A percentile compares a stretch with the other conserved stretches of the same genome.
Conservation (phyloP, 164 flowering plant genomes). For the Umbellularia californica region DNA sequence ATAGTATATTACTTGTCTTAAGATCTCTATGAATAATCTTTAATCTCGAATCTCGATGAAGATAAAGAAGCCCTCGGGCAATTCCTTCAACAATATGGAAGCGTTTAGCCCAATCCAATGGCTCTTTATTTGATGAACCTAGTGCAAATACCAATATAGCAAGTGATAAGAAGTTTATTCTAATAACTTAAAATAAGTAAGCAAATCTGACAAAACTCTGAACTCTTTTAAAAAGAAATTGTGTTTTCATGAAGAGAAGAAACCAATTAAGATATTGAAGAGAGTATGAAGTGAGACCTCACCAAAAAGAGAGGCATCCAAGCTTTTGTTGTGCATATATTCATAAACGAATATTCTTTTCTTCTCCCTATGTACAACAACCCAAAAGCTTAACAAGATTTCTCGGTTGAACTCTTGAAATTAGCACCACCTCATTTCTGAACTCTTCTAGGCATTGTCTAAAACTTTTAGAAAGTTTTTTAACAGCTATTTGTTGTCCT, state of each 20-base stretch:
- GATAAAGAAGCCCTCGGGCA: constrained; percentile 53
- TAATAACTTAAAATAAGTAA: too few relatives aligned
- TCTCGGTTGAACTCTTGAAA: constrained; percentile 38
- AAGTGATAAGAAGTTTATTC: too few relatives aligned
- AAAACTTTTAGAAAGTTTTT: too few relatives aligned
- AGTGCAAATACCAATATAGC: not conserved
- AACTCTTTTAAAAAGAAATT: too few relatives aligned
- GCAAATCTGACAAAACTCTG: too few relatives aligned
- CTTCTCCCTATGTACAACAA: constrained; percentile 30
- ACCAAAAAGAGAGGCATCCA: constrained; percentile 33
- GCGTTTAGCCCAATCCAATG: constrained; percentile 27
- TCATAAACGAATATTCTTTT: constrained; percentile 40
- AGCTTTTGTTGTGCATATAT: constrained; percentile 32
- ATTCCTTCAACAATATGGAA: constrained; percentile 33
- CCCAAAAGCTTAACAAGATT: constrained; percentile 42
- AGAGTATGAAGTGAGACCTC: not conserved
- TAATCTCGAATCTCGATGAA: constrained; percentile 53
- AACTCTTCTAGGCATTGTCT: too few relatives aligned
- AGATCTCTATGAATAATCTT: constrained; percentile 55
- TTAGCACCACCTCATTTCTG: constrained; percentile 29
- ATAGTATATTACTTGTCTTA: constrained; percentile 47
- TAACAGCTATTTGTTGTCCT: too few relatives aligned
- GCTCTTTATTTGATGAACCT: constrained; percentile 19
- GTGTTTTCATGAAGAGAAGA: not conserved
- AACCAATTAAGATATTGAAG: not conserved